Percentiles rank a stretch among this genome's conserved stretches.
Conservation (phyloP, 1,284 basidiomycete species). For the Marasmius fiardii region DNA sequence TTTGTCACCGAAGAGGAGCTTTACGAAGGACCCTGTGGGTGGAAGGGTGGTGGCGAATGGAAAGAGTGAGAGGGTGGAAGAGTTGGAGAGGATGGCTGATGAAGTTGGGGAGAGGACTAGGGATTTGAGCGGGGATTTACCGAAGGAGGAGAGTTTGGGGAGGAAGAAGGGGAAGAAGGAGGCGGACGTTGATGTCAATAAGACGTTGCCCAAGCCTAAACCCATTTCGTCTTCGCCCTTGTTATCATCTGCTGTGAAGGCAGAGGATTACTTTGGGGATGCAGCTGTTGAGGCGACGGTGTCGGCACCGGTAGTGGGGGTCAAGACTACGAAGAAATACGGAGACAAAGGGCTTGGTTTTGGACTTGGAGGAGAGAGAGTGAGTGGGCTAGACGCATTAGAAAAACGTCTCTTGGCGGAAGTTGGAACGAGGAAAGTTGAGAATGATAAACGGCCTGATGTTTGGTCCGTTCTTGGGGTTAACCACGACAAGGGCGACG, state of each 20-base stretch:
- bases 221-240: slow-evolving; percentile 34
- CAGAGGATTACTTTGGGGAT: slow-evolving; percentile 25
- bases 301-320: no score
- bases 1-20: slow-evolving; percentile 47
- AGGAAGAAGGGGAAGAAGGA: slow-evolving; percentile 7
- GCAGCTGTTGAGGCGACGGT: not conserved
- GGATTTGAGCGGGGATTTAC: slow-evolving; percentile 40
- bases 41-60: not conserved
- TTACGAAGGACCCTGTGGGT: slow-evolving; percentile 2
- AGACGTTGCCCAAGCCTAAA: slow-evolving; percentile 50
- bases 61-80: slow-evolving; percentile 58
- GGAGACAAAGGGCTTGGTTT: not conserved
- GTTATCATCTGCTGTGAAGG: slow-evolving; percentile 29
- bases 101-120: slow-evolving; percentile 37
- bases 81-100: slow-evolving; percentile 66
- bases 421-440: slow-evolving; percentile 48
- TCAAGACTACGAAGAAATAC: not conserved
- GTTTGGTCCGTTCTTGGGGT: slow-evolving; percentile 41
- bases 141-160: slow-evolving; percentile 21
- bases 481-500: slow-evolving; percentile 13
- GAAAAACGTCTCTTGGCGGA: slow-evolving; percentile 47
- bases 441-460: slow-evolving; percentile 33
- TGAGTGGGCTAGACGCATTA: slow-evolving; percentile 48
- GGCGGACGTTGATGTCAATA: slow-evolving; percentile 32
- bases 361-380: slow-evolving; percentile 9